phyloP scores from a whole-genome alignment of 2,329 filamentous ascomycete genomes.

The Stagonosporopsis vannaccii region DNA sequence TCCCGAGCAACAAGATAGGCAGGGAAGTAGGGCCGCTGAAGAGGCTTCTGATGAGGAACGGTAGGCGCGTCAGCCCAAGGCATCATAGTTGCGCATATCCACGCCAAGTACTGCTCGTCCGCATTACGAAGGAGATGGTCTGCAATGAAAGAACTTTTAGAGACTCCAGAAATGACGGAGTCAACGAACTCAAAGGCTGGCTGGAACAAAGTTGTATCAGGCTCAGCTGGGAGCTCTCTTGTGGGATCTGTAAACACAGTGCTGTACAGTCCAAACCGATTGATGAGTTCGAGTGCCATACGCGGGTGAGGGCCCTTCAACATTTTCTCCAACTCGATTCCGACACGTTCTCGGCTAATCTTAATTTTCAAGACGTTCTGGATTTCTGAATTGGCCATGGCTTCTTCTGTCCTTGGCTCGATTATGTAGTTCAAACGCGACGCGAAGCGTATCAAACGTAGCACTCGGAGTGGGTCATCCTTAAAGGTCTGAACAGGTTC shows the following conservation, averaged over 20 bases:
- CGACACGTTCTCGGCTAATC: slow-evolving; percentile 90
- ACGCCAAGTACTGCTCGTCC: slow-evolving; percentile 74
- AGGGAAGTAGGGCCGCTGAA: slow-evolving; percentile 48
- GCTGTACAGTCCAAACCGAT: slow-evolving; percentile 71
- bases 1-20: slow-evolving; percentile 73
- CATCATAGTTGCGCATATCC: slow-evolving; percentile 76
- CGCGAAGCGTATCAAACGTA: slow-evolving; percentile 88
- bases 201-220: slow-evolving; percentile 68
- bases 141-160: slow-evolving; percentile 47
- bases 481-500: slow-evolving; percentile 91
- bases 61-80: slow-evolving; percentile 70
- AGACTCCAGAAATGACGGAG: slow-evolving; percentile 20
- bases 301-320: slow-evolving; percentile 71
- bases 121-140: slow-evolving; percentile 64
- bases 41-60: slow-evolving; percentile 58
- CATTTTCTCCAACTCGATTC: slow-evolving; percentile 90
- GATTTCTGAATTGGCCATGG: slow-evolving; percentile 83
- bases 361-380: slow-evolving; percentile 80
- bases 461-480: slow-evolving; percentile 87
- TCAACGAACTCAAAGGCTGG: slow-evolving; percentile 69
- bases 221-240: slow-evolving; percentile 59
- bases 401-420: slow-evolving; percentile 69
- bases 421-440: slow-evolving; percentile 83
- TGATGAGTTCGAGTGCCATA: slow-evolving; percentile 69
- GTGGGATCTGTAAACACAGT: slow-evolving; percentile 77